phyloP scores from a whole-genome alignment of 495 filamentous ascomycete species.

The Aspergillus sparsus region DNA sequence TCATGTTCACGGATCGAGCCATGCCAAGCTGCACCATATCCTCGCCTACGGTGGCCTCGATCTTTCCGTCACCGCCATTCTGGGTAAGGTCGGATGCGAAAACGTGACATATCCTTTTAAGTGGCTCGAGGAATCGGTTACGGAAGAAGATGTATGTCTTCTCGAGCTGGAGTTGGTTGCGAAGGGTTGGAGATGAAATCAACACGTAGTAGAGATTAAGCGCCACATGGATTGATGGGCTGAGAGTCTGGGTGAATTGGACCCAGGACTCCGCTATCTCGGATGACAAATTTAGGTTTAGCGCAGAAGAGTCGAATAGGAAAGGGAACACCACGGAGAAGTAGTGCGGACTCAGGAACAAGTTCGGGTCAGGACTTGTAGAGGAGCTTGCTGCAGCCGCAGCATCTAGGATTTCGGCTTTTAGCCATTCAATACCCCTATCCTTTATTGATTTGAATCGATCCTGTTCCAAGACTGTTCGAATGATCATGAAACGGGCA shows the following conservation, averaged over 20 bases:
- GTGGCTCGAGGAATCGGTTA: slow-evolving; percentile 37
- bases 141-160: slow-evolving; percentile 43
- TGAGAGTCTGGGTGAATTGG: slow-evolving; percentile 40
- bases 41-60: slow-evolving; percentile 43
- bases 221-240: slow-evolving; percentile 42
- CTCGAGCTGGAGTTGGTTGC: slow-evolving; percentile 37
- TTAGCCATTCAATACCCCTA: slow-evolving; percentile 81
- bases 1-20: slow-evolving; percentile 41
- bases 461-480: slow-evolving; percentile 78
- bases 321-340: slow-evolving; percentile 55
- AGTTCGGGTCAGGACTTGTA: slow-evolving; percentile 17
- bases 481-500: slow-evolving; percentile 72
- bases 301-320: slow-evolving; percentile 32
- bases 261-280: slow-evolving; percentile 41
- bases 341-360: slow-evolving; percentile 42
- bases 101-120: slow-evolving; percentile 35
- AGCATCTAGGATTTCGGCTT: slow-evolving; percentile 73
- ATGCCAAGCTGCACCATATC: slow-evolving; percentile 42
- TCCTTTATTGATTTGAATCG: slow-evolving; percentile 72
- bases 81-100: slow-evolving; percentile 39
- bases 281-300: slow-evolving; percentile 28
- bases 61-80: slow-evolving; percentile 44
- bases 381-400: slow-evolving; percentile 36
- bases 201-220: slow-evolving; percentile 51
- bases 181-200: slow-evolving; percentile 36